Base-by-base conservation (phyloP, 2,329 filamentous ascomycete genomes). In the Colletotrichum viniferum region DNA sequence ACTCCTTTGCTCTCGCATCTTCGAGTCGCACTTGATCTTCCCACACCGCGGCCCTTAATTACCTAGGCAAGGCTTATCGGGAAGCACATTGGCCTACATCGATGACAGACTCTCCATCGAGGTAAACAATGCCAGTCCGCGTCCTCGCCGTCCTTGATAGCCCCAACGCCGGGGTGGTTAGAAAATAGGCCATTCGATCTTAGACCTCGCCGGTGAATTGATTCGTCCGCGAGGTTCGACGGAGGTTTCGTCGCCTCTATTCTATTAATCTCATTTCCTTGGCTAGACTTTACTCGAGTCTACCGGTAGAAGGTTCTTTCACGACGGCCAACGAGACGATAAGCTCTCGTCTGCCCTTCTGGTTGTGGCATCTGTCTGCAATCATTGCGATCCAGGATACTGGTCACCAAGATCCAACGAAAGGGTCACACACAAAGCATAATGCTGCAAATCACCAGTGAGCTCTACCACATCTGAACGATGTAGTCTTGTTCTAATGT, bases 131-230 rank as follows among this genome's bases (percentile, higher is more conserved):
- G 78, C 74, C 76, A 61, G 69, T 72, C 75, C 73, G 71, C 68
- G 74, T 76, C 69, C 65, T 52, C 62, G 13, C 62, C 62, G 58
- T 70, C 67, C 68, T 83, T 81, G 82, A 86, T 86, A 89, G 84
- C 88, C 89, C 89, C 88, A 90, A 88, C 80, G 88, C 77, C 78
- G 88, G 88, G 88, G 88, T 88, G 77, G 79, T 79, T 77, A 81
- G 79, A 79, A 80, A 87, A 80, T 90, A 86, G 85, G 77, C 77
- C 71, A 38, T 67, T 67, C 71, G 77, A 74, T 75, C 76, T 72
- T 72, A 76, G 68, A 76, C 81, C 79, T 83, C 78, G 78, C 78
- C 65, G 73, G 76, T 78, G 75, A 77, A 73, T 77, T 48, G 52
- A n/a, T 32, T 71, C 65, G 74, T 58, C 52, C 26, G 48, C 28